These are phyloP conservation scores for Pseudogymnoascus sp. DNA, from an alignment of 2,329 filamentous ascomycete species.

Conservation along the genomic window DNA sequence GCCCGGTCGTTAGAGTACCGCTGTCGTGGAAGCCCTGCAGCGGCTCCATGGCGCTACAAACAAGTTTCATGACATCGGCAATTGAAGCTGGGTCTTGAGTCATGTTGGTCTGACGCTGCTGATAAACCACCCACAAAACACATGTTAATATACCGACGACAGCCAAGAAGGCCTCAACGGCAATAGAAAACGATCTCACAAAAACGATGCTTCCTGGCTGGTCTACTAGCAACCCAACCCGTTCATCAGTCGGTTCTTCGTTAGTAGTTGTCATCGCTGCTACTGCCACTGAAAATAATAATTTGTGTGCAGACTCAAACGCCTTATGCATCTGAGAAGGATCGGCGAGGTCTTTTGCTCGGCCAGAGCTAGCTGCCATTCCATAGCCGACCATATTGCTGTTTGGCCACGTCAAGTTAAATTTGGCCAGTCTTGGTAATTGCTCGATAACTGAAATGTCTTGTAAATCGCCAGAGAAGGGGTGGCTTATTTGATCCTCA, in stretches of 20 bases:
- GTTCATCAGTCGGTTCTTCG: not conserved
- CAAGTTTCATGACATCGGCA: slow-evolving; percentile 21
- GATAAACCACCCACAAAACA: slow-evolving; percentile 17
- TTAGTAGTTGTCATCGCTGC: slow-evolving; percentile 10
- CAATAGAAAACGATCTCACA: slow-evolving; percentile 21
- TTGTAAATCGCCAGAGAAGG: not conserved
- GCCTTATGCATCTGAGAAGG: slow-evolving; percentile 26
- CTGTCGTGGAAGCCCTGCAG: slow-evolving; percentile 4
- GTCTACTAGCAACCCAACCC: slow-evolving; percentile 9
- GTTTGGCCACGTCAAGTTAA: slow-evolving; percentile 22
- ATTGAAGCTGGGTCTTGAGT: slow-evolving; percentile 24
- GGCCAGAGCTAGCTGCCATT: slow-evolving; percentile 23
- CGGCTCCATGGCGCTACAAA: slow-evolving; percentile 11
- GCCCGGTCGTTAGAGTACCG: not conserved
- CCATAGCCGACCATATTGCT: slow-evolving; percentile 33
- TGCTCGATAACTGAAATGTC: slow-evolving; percentile 19
- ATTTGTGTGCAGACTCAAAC: slow-evolving; percentile 34
- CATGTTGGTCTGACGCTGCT: slow-evolving; percentile 18
- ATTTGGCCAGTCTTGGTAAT: slow-evolving; percentile 14
- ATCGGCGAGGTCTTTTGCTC: slow-evolving; percentile 30
- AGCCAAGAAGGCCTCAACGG: slow-evolving; percentile 22
- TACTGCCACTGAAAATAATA: slow-evolving; percentile 33
- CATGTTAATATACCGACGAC: slow-evolving; percentile 17
- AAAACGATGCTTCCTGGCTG: slow-evolving; percentile 17
- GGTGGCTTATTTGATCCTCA: slow-evolving; percentile 11